phyloP scores from a whole-genome alignment of 345 rosid species.

The Excoecaria agallocha region DNA sequence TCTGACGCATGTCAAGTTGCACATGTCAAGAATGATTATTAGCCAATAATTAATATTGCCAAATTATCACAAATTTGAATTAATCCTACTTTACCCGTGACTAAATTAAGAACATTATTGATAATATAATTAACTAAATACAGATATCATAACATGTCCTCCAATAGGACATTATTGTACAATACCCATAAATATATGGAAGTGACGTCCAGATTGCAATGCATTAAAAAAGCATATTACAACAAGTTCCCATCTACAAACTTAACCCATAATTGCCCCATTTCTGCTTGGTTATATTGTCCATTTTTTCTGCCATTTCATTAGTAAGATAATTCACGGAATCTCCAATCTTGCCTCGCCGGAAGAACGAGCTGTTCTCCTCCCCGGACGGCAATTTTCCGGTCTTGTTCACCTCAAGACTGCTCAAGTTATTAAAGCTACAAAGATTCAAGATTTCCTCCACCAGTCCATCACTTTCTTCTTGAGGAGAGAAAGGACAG shows the following conservation, averaged over 20 bases:
- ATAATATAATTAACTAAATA: too few species aligned
- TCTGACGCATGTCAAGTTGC: too few species aligned
- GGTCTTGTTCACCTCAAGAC: slow-evolving; percentile 42
- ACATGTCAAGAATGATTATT: too few species aligned
- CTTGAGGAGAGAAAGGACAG: slow-evolving; percentile 42
- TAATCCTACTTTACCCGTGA: too few species aligned
- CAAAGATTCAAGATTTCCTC: slow-evolving; percentile 48
- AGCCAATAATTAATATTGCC: too few species aligned
- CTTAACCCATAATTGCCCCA: slow-evolving; percentile 33
- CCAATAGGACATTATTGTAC: too few species aligned
- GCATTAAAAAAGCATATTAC: background rate
- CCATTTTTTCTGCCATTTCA: slow-evolving; percentile 38
- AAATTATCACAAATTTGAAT: too few species aligned
- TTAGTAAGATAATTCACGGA: slow-evolving; percentile 44
- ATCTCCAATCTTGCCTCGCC: slow-evolving; percentile 60
- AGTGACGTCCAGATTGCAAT: too few species aligned
- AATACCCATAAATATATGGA: too few species aligned
- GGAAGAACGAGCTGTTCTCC: slow-evolving; percentile 29
- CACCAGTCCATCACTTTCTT: slow-evolving; percentile 32
- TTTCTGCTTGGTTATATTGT: slow-evolving; percentile 36
- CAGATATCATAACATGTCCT: too few species aligned
- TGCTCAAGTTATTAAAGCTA: slow-evolving; percentile 47
- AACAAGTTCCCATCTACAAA: slow-evolving; percentile 11
- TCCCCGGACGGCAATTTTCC: slow-evolving; percentile 36
- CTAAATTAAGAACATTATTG: too few species aligned